Evolutionary conservation across 495 filamentous ascomycete species (phyloP).

Genomic region (Hypoxylon lienhwacheense): DNA sequence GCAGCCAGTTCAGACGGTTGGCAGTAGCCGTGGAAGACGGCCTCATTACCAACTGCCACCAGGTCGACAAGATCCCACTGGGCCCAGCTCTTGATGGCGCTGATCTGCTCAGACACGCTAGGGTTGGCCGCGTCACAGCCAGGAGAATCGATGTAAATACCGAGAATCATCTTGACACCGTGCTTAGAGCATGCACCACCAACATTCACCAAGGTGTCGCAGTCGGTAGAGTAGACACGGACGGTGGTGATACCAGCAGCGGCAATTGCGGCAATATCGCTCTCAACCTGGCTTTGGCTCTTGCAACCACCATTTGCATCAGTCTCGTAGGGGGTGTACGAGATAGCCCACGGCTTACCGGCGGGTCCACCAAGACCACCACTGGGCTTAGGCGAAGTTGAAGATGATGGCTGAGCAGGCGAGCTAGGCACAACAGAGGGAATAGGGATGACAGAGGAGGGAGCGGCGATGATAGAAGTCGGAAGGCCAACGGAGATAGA

Average conservation of each 20-base stretch:
- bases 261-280: slow-evolving; percentile 70
- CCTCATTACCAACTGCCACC: slow-evolving; percentile 89
- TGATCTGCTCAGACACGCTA: slow-evolving; percentile 65
- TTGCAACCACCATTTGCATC: slow-evolving; percentile 64
- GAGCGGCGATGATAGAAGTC: slow-evolving; percentile 1
- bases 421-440: slow-evolving; percentile 29
- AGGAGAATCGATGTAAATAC: slow-evolving; percentile 73
- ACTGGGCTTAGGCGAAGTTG: slow-evolving; percentile 31
- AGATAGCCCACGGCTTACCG: slow-evolving; percentile 77
- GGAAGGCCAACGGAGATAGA: slow-evolving; percentile 16
- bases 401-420: not conserved
- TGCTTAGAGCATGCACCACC: slow-evolving; percentile 62
- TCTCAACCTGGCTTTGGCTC: slow-evolving; percentile 57
- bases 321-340: slow-evolving; percentile 81
- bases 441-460: not conserved
- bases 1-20: slow-evolving; percentile 60
- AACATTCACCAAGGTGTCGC: slow-evolving; percentile 73
- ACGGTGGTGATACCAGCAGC: slow-evolving; percentile 74
- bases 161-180: slow-evolving; percentile 77
- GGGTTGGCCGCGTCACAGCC: slow-evolving; percentile 57
- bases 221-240: slow-evolving; percentile 93
- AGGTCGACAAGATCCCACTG: slow-evolving; percentile 75
- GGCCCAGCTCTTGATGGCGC: slow-evolving; percentile 70
- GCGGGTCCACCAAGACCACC: slow-evolving; percentile 44
- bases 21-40: slow-evolving; percentile 70